Evolutionary conservation across 371 early-diverging fungal species (phyloP).

Genomic region (Actinomortierella ambigua): DNA sequence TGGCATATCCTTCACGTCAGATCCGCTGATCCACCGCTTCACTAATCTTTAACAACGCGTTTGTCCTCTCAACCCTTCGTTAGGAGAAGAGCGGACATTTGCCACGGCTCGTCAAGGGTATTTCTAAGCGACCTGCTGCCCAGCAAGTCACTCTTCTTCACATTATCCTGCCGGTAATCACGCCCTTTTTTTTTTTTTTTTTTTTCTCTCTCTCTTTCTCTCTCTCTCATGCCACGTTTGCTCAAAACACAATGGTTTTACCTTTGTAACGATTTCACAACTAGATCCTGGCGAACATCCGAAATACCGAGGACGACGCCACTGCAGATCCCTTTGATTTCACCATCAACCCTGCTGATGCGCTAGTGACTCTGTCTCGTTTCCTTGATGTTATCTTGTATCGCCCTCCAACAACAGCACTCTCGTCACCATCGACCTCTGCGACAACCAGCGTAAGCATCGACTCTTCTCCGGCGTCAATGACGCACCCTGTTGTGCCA

Average conservation of each 20-base stretch:
- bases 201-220: no score
- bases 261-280: background rate
- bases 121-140: slow-evolving; percentile 56
- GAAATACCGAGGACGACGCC: slow-evolving; percentile 52
- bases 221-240: background rate
- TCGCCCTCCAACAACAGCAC: slow-evolving; percentile 46
- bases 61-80: background rate
- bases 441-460: slow-evolving; percentile 20
- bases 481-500: slow-evolving; percentile 32
- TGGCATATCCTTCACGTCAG: no score
- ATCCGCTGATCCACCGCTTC: no score
- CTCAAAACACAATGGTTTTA: background rate
- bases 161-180: slow-evolving; percentile 65
- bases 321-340: slow-evolving; percentile 62
- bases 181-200: no score
- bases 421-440: background rate
- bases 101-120: slow-evolving; percentile 62
- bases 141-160: slow-evolving; percentile 69
- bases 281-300: slow-evolving; percentile 60
- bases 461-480: slow-evolving; percentile 4
- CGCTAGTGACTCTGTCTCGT: slow-evolving; percentile 56
- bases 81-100: slow-evolving; percentile 46
- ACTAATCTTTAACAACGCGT: no score
- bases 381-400: slow-evolving; percentile 75
- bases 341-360: slow-evolving; percentile 56